Percentiles rank a stretch among this genome's conserved stretches.
phyloP scores from a whole-genome alignment of 148 eudicot species.

The Salicornia ramosissima region DNA sequence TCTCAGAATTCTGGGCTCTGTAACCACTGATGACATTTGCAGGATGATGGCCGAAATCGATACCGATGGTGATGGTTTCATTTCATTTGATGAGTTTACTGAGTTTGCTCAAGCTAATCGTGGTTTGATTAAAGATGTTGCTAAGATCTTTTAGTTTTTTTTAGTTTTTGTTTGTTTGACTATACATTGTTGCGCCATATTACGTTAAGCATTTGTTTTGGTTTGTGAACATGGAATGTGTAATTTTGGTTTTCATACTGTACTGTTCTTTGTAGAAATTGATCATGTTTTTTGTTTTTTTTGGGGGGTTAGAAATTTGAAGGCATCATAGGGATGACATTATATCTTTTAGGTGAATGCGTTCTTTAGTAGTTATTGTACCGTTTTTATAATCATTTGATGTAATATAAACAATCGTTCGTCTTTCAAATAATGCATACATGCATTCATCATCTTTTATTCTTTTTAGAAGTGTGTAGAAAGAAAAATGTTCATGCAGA shows the following conservation, averaged over 20 bases:
- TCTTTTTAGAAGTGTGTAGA: too few relatives aligned
- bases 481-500: too few relatives aligned
- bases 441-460: too few relatives aligned
- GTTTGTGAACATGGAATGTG: background rate
- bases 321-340: background rate
- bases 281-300: background rate
- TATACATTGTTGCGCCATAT: background rate
- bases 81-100: constrained; percentile 66
- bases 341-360: background rate
- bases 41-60: constrained; percentile 78
- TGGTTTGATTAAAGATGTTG: constrained; percentile 74
- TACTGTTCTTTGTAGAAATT: constrained; percentile 14
- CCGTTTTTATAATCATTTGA: background rate
- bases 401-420: background rate
- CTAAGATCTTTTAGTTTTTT: constrained; percentile 60
- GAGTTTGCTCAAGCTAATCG: constrained; percentile 58
- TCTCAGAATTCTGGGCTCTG: constrained; percentile 62
- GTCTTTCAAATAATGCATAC: too few relatives aligned
- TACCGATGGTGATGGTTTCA: constrained; percentile 69
- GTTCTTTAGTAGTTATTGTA: background rate
- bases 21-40: constrained; percentile 47
- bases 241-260: constrained; percentile 14
- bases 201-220: background rate
- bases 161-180: background rate
- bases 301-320: background rate